Conservation (phyloP, 2,329 filamentous ascomycete species). For the Sarocladiaceae sp. region DNA sequence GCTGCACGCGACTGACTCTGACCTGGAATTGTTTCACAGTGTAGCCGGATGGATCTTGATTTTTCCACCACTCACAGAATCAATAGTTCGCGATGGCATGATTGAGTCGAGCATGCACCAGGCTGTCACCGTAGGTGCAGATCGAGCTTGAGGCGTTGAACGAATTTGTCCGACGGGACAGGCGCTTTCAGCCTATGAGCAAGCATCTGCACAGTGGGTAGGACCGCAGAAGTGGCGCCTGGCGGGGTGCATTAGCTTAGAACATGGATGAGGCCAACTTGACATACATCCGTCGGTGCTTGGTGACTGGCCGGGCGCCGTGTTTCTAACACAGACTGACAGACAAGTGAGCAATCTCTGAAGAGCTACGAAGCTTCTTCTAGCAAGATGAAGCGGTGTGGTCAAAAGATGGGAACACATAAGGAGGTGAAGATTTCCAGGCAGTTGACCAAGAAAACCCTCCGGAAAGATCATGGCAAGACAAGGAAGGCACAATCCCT, state of each 20-base stretch:
- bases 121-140: not conserved
- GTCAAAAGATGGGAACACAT: no score
- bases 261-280: not conserved
- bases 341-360: no score
- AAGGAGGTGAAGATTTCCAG: no score
- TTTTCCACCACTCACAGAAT: not conserved
- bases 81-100: not conserved
- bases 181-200: conserved; percentile 34
- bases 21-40: no score
- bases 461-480: no score
- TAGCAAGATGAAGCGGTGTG: no score
- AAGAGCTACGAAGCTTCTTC: no score
- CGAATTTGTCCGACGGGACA: conserved; percentile 7
- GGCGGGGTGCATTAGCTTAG: conserved; percentile 9
- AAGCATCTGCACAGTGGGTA: conserved; percentile 42
- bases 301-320: not conserved
- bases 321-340: not conserved
- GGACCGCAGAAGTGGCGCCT: conserved; percentile 20
- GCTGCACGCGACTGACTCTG: no score
- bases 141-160: not conserved
- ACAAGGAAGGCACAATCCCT: no score
- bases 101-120: not conserved
- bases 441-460: no score
- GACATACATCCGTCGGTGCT: conserved; percentile 1
- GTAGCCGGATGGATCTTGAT: no score